Evolutionary conservation across 306 rosid species (phyloP).

Genomic region (Quercus suber): DNA sequence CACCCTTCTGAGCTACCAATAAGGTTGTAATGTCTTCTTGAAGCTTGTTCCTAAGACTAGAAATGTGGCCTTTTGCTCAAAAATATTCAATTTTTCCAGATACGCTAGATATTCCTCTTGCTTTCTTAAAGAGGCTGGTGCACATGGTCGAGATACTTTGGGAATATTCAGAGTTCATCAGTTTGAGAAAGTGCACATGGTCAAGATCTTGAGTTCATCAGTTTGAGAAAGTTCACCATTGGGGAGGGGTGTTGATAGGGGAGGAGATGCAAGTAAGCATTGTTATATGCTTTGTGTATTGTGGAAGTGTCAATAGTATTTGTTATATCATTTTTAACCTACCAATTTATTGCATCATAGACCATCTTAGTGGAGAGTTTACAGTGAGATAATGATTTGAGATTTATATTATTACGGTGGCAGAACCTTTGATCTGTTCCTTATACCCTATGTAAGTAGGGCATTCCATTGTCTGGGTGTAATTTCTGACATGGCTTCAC

Average conservation of each 20-base stretch:
- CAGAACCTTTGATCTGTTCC: background rate
- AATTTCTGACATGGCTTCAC: background rate
- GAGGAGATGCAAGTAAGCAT: too few relatives aligned
- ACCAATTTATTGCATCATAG: background rate
- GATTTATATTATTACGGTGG: background rate
- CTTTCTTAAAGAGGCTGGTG: constrained; percentile 96
- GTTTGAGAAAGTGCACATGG: constrained; percentile 65
- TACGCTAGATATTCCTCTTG: constrained; percentile 97
- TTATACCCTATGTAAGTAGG: background rate
- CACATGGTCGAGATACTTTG: constrained; percentile 95
- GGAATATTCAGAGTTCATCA: constrained; percentile 97
- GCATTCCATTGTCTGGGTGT: background rate
- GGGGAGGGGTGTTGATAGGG: too few relatives aligned
- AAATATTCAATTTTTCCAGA: constrained; percentile 30
- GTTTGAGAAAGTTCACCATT: too few relatives aligned
- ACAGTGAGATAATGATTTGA: background rate
- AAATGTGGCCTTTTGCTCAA: constrained; percentile 7
- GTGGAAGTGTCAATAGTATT: background rate
- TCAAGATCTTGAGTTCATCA: too few relatives aligned
- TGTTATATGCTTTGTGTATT: too few relatives aligned
- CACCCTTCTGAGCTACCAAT: constrained; percentile 87
- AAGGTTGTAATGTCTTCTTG: constrained; percentile 45
- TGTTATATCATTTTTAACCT: background rate
- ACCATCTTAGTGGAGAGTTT: background rate
- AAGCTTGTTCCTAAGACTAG: background rate